Base-by-base conservation (phyloP, 257 asterid genomes). In the Gentiana straminea region DNA sequence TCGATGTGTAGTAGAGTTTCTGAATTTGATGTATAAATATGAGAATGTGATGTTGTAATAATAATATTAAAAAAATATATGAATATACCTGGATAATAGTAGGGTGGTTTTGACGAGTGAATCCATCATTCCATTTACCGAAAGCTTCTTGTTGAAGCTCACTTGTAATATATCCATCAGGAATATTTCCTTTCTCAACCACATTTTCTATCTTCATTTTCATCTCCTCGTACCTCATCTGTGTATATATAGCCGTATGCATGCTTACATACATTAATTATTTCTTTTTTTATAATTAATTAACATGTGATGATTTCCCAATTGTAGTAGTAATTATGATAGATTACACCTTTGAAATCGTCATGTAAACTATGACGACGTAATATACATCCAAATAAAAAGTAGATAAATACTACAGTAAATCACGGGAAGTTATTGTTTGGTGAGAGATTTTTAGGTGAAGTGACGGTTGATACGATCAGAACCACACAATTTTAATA, bases 201-300 rank as follows among this genome's bases (percentile, higher is more conserved):
- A 49, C 79, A 10, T 58, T 59, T 35, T 84, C 83, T 48, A 86
- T 68, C 70, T 68, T 79, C 53, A 13, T 69, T 65, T 73, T 86
- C 96, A 86, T 79, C 33, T 47, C 64, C 38, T 81, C 85, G 8
- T 84, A 86, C 83, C 64, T 52, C 52, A 65, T 65, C 95, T 84
- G 79, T 58, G 13, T 9, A 15, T 12, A 48, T 24, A 24, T 24
- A 24, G 24, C 24, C 24, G 24, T 24, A 24, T 24, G 24, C 24
- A 24, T 24, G 24, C 24, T 24, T 24, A 24, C 24, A 24, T 24
- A 24, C 24, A 24, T 24, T 1, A 48, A 24, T 24, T 1, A 48
- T 48, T 9, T 3, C 15, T 48, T 48, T 10, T 10, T 48, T 10
- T 3, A 10, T 48, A 7, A 48, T 48, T 48, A 33, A 2, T 33